A percentile compares a stretch with the other conserved stretches of the same genome.
phyloP scores from a whole-genome alignment of 768 basidiomycete genomes.

The Sarcodon sp. region DNA sequence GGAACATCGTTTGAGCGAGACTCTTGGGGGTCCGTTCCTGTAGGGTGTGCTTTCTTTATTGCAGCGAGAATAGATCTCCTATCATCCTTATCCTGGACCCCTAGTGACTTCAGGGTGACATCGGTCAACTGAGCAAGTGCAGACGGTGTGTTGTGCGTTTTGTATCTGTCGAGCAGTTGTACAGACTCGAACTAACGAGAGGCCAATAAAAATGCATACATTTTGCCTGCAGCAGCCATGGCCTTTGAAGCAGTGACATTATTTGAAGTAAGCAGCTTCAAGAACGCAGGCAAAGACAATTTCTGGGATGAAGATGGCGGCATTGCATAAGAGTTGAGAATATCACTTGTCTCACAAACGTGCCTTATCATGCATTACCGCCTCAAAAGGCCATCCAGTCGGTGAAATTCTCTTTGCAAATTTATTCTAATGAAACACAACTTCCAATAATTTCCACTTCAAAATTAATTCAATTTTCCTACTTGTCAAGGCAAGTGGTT shows the following conservation, averaged over 20 bases:
- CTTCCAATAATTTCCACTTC: no score
- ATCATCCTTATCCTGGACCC: constrained; percentile 52
- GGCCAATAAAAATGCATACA: constrained; percentile 27
- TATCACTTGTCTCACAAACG: no score
- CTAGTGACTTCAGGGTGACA: constrained; percentile 39
- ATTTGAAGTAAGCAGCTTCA: constrained; percentile 50
- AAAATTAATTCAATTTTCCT: constrained; percentile 6
- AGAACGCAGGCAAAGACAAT: constrained; percentile 49
- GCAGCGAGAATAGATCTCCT: constrained; percentile 47
- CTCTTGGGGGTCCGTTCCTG: constrained; percentile 5
- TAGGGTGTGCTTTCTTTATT: constrained; percentile 36
- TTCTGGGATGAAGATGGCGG: constrained; percentile 24
- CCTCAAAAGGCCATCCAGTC: no score
- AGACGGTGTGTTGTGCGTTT: constrained; percentile 48
- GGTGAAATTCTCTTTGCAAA: no score
- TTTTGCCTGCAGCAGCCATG: constrained; percentile 57
- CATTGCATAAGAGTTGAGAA: no score
- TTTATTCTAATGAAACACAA: no score
- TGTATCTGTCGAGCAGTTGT: constrained; percentile 41
- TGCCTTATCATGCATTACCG: no score
- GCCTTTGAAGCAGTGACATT: constrained; percentile 50
- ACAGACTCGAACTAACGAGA: not conserved
- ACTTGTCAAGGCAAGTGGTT: constrained; percentile 67
- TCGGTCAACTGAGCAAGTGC: constrained; percentile 48
- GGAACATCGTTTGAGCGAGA: not conserved